These are phyloP conservation scores for Microbotryum violaceum DNA, from an alignment of 1,284 basidiomycete species.

Conservation along the genomic window DNA sequence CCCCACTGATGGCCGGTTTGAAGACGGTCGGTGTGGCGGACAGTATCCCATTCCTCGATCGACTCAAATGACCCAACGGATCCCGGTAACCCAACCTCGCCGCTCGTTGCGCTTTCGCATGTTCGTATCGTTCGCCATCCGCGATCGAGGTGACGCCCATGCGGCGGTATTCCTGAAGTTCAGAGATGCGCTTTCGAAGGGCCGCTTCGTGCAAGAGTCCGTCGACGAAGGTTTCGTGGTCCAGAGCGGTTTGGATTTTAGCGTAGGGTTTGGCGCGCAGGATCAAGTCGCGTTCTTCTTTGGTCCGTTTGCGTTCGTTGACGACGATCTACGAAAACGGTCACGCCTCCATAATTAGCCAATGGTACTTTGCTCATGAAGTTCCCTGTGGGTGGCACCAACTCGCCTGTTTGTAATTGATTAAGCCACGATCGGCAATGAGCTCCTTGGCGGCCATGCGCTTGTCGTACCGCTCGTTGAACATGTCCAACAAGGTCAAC, in stretches of 20 bases:
- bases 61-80: slow-evolving; percentile 30
- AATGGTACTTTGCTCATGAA: too few species aligned
- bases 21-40: slow-evolving; percentile 48
- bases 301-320: slow-evolving; percentile 77
- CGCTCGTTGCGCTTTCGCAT: slow-evolving; percentile 60
- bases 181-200: slow-evolving; percentile 74
- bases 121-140: slow-evolving; percentile 83
- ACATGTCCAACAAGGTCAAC: slow-evolving; percentile 82
- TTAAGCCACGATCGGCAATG: slow-evolving; percentile 82
- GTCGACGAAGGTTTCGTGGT: slow-evolving; percentile 81
- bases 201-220: slow-evolving; percentile 83
- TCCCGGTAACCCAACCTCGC: slow-evolving; percentile 15
- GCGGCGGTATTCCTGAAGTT: slow-evolving; percentile 78
- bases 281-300: slow-evolving; percentile 86
- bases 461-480: slow-evolving; percentile 83
- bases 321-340: slow-evolving; percentile 62
- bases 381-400: background rate
- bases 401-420: slow-evolving; percentile 86
- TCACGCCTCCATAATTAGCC: too few species aligned
- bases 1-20: slow-evolving; percentile 66
- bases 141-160: slow-evolving; percentile 69
- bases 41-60: background rate
- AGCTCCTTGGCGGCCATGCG: slow-evolving; percentile 79
- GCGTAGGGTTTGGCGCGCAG: slow-evolving; percentile 87
- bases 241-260: slow-evolving; percentile 79